Evolutionary conservation across 2,329 filamentous ascomycete genomes (phyloP), one percentile per base, ranked within the genome.

Genomic region (Trichophyton simii): DNA sequence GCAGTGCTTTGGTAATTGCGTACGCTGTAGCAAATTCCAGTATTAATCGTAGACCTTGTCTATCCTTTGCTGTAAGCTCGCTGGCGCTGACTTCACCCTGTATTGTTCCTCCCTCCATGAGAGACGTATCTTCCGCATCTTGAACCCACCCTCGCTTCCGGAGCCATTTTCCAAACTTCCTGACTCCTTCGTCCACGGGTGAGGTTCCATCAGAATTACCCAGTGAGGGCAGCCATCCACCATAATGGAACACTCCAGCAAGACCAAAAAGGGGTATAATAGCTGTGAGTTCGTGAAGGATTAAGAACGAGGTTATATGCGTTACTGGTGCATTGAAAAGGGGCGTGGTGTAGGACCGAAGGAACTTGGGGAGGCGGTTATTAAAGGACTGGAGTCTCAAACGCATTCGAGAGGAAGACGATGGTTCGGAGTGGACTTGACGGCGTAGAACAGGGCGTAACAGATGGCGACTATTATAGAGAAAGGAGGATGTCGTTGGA

Each of bases 281-380:
- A 8, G 94, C 92, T 0, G 94, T 97, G 52, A 96, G 72, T 74
- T 99, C 94, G 77, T 99, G 94, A 0, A 99, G 81, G 44, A 96
- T 78, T 9, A 97, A 78, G 72, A 99, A 99, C 0, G 92, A 86
- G 1, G 87, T 83, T 48, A 95, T 79, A 75, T 96, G 90, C 0
- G 89, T 89, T 52, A 91, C 74, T 0, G 94, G 94, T 0, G 91
- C 91, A 61, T 82, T 80, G 62, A 86, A 83, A 2, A 99, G 82
- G 0, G 84, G 83, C 0, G 77, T 74, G 0, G 88, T 86, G 76
- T 91, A 89, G 59, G 78, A 80, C 62, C 83, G 87, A 11, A 95
- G 79, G 63, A 84, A 86, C 3, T 70, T 76, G 2, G 89, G 90
- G 6, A 88, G 80, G 64, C 79, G 79, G 36, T 71, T 70, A 64